Evolutionary conservation across 345 rosid genomes (phyloP), one percentile per base, ranked within the genome.

Genomic region (Corchorus olitorius): DNA sequence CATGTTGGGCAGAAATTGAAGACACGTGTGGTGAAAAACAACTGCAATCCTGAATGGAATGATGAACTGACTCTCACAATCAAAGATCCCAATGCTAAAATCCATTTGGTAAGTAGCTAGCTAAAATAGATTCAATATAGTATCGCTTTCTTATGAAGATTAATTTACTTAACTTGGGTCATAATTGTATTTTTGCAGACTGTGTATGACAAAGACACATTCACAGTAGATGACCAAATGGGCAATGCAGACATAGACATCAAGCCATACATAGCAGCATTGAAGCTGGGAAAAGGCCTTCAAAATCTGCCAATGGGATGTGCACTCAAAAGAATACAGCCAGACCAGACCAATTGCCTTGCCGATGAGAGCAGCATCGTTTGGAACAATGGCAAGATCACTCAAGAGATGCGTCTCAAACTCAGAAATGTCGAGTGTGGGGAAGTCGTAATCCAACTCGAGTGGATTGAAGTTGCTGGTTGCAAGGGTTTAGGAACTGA

Each of bases 1-100:
- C 6, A 50, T 70, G 72, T 72, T 72, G 70, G 62, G 78, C 97
- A 90, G 97, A 92, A 77, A 59, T 60, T 90, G 83, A 91, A 90
- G 86, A 86, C 91, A 17, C 88, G 87, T 0, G 86, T 91, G 49
- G 84, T 93, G 22, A 86, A 86, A 46, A 83, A 83, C n/a, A 85
- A 81, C 82, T 87, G 94, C 79, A 92, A 96, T 79, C 99, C 99
- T 0, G 89, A 81, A 73, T 93, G 98, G 98, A 87, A 93, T 15
- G 94, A 92, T 39, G 97, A 92, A 54, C 70, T 91, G 65, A 92
- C 97, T 33, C 91, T 96, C 49, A 81, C 94, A 2, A 79, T 93
- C 48, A 81, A 61, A 27, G 82, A 86, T 46, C 85, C 83, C 19
- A 55, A 48, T 61, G 66, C 77, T 71, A 87, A 93, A 17, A 76